phyloP scores from a whole-genome alignment of 2,329 filamentous ascomycete species.

The Calonectria fujianensis region DNA sequence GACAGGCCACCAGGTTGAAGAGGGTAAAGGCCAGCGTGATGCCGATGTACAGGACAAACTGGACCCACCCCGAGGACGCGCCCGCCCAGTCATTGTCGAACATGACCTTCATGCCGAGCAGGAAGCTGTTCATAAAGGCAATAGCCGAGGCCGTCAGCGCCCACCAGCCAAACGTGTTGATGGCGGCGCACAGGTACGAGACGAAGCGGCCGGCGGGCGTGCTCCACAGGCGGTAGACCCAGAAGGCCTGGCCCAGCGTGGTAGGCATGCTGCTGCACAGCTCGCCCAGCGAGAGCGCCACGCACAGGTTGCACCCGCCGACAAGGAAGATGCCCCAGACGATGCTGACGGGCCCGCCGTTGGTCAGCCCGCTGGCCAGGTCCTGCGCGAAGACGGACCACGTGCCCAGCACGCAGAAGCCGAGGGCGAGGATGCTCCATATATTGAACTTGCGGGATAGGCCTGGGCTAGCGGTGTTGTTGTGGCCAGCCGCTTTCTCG shows the following conservation, averaged over 20 bases:
- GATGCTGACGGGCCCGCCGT: slow-evolving; percentile 71
- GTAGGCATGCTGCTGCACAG: slow-evolving; percentile 76
- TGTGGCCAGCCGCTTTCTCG: neutral
- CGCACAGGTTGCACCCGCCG: slow-evolving; percentile 70
- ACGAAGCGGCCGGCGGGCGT: slow-evolving; percentile 67
- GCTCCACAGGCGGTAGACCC: slow-evolving; percentile 63
- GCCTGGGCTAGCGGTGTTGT: slow-evolving; percentile 49
- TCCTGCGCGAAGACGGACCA: slow-evolving; percentile 74
- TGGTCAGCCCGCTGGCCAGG: slow-evolving; percentile 67
- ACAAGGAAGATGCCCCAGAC: slow-evolving; percentile 73
- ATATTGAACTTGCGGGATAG: slow-evolving; percentile 69
- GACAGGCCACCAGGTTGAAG: slow-evolving; percentile 71
- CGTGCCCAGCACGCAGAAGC: slow-evolving; percentile 74
- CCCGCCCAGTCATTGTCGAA: slow-evolving; percentile 69
- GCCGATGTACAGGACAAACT: slow-evolving; percentile 73
- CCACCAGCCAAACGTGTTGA: slow-evolving; percentile 77
- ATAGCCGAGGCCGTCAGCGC: slow-evolving; percentile 72
- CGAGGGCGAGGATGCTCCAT: slow-evolving; percentile 74
- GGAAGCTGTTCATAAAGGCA: slow-evolving; percentile 75
- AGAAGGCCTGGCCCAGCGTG: slow-evolving; percentile 75
- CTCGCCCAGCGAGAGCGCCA: slow-evolving; percentile 73
- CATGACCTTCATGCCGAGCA: slow-evolving; percentile 73
- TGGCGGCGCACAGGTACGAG: slow-evolving; percentile 75
- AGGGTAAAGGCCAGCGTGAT: slow-evolving; percentile 68
- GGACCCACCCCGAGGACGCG: slow-evolving; percentile 67